Evolutionary conservation across 306 rosid species (phyloP).

Genomic region (Lathyrus oleraceus): DNA sequence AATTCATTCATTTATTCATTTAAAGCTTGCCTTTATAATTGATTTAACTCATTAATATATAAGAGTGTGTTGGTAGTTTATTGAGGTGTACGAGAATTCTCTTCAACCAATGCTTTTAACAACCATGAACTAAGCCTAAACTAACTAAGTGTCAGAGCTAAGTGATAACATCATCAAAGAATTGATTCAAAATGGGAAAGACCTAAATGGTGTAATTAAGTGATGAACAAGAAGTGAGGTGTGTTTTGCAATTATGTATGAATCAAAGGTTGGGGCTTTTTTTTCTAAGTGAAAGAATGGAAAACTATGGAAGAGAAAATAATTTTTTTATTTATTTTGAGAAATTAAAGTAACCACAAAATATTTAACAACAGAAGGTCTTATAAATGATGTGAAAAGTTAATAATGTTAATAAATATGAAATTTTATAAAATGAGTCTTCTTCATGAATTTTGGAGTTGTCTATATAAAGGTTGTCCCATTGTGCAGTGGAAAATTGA

Average conservation of each 20-base stretch:
- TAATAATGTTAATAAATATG: neutral
- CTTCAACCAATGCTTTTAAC: no score
- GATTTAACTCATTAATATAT: no score
- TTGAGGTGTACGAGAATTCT: no score
- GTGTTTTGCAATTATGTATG: neutral
- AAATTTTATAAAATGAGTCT: neutral
- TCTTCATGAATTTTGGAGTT: neutral
- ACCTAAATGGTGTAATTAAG: slow-evolving; percentile 42
- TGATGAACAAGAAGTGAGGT: slow-evolving; percentile 30
- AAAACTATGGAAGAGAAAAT: neutral
- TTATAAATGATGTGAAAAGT: neutral
- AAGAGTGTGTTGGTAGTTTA: no score
- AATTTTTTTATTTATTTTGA: neutral
- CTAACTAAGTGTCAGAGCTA: slow-evolving; percentile 33
- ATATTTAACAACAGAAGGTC: neutral
- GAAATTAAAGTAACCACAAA: slow-evolving; percentile 25
- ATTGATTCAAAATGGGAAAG: slow-evolving; percentile 9
- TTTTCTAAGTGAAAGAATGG: neutral
- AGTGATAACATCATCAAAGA: slow-evolving; percentile 55
- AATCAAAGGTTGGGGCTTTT: neutral
- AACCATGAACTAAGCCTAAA: no score
- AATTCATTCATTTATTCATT: no score
- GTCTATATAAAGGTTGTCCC: neutral
- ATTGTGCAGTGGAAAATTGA: neutral
- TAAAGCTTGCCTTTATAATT: no score